These are phyloP conservation scores for Zostera marina DNA, from an alignment of 116 monocot species.

Conservation along the genomic window DNA sequence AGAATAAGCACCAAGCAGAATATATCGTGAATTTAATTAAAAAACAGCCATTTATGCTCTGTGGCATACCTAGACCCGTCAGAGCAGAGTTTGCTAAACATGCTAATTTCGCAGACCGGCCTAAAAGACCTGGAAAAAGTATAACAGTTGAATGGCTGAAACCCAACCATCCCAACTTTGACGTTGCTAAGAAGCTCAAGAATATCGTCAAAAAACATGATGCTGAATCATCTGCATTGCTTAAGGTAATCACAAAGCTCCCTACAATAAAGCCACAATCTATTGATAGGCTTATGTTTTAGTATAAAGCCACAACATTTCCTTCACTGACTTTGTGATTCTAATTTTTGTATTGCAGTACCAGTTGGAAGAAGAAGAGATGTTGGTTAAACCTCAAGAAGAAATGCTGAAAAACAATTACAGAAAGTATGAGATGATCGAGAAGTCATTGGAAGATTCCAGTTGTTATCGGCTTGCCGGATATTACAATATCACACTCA, in stretches of 20 bases:
- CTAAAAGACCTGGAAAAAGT: constrained; percentile 42
- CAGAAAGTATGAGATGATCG: constrained; percentile 59
- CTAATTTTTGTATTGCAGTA: constrained; percentile 16
- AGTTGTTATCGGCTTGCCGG: constrained; percentile 23
- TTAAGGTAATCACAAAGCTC: constrained; percentile 27
- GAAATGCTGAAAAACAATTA: constrained; percentile 38
- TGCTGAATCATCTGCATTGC: constrained; percentile 32
- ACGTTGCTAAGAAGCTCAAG: constrained; percentile 34
- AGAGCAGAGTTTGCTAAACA: constrained; percentile 38
- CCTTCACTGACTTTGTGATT: not conserved
- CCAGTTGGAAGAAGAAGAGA: constrained; percentile 49
- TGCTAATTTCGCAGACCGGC: constrained; percentile 64
- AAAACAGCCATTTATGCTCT: constrained; percentile 67
- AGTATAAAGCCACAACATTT: not conserved
- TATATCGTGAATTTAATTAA: constrained; percentile 23
- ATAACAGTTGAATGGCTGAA: constrained; percentile 38
- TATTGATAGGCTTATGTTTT: not conserved
- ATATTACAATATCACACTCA: constrained; percentile 24
- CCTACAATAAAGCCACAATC: not conserved
- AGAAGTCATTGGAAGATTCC: constrained; percentile 34
- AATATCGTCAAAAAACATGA: constrained; percentile 27
- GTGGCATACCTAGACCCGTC: constrained; percentile 65
- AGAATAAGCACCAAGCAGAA: constrained; percentile 28
- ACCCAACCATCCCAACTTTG: constrained; percentile 26
- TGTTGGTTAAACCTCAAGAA: constrained; percentile 50